phyloP scores from a whole-genome alignment of 257 asterid genomes.

The Solanum medicagineum region DNA sequence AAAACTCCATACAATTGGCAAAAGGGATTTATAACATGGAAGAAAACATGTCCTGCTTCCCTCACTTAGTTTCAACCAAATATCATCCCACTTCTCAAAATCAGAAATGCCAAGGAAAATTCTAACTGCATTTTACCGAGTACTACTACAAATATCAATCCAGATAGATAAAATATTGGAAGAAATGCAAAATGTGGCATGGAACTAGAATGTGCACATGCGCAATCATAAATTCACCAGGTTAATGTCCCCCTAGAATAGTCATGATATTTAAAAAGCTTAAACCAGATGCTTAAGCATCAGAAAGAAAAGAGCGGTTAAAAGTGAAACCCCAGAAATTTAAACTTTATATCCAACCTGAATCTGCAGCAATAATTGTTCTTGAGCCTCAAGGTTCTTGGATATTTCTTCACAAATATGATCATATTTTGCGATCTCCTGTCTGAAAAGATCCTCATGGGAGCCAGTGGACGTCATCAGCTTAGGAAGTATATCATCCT shows the following conservation, averaged over 20 bases:
- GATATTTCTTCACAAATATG: slow-evolving; percentile 69
- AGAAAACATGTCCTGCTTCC: not conserved
- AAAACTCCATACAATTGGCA: not conserved
- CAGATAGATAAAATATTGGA: not conserved
- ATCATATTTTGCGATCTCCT: slow-evolving; percentile 87
- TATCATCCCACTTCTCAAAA: not conserved
- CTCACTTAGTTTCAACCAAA: not conserved
- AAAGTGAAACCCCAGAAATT: not conserved
- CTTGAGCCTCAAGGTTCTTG: slow-evolving; percentile 74
- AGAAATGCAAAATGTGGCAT: not conserved
- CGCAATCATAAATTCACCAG: not conserved
- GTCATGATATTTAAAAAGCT: not conserved
- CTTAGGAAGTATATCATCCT: slow-evolving; percentile 96
- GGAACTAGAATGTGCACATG: not conserved
- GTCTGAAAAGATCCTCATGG: slow-evolving; percentile 84
- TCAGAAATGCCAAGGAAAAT: not conserved
- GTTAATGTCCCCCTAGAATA: not conserved
- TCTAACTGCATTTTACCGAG: not conserved
- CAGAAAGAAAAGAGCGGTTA: not conserved
- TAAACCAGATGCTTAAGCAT: not conserved
- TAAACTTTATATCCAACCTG: slow-evolving; percentile 40
- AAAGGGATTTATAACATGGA: not conserved
- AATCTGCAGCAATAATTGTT: slow-evolving; percentile 68
- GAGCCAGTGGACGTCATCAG: slow-evolving; percentile 87
- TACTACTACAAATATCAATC: not conserved